Percentiles rank a stretch among this genome's conserved stretches.
Evolutionary conservation across 148 eudicot genomes (phyloP).

Genomic region (Vaccinium darrowii): DNA sequence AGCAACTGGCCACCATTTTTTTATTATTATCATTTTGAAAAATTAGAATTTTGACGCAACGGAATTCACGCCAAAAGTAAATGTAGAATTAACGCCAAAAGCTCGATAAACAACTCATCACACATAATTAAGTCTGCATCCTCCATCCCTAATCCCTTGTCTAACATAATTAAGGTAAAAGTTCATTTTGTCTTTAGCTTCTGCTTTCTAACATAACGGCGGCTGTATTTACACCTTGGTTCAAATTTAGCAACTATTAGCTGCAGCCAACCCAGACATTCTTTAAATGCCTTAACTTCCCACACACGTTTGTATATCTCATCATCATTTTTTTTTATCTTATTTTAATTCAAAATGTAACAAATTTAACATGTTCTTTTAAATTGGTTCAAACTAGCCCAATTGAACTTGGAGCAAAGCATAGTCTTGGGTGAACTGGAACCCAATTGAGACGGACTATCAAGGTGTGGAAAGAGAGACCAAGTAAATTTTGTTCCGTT

Average conservation of each 20-base stretch:
- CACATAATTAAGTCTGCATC: no score
- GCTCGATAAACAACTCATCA: no score
- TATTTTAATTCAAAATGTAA: not conserved
- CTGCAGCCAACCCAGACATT: not conserved
- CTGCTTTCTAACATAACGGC: not conserved
- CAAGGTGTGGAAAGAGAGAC: no score
- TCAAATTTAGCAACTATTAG: conserved; percentile 1
- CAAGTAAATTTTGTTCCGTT: no score
- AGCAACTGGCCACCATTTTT: no score
- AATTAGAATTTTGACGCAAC: no score
- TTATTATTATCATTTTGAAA: no score
- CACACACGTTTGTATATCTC: not conserved
- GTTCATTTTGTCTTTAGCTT: not conserved
- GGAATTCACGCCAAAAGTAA: no score
- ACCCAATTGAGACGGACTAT: not conserved
- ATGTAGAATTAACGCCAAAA: no score
- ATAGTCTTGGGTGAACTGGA: not conserved
- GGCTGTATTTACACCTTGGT: not conserved
- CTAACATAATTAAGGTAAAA: no score
- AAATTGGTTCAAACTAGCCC: no score
- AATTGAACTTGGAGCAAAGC: not conserved
- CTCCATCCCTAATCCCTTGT: no score
- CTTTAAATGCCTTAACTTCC: not conserved
- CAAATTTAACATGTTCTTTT: not conserved
- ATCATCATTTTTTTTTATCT: not conserved